A percentile compares a stretch with the other conserved stretches of the same genome.
phyloP scores from a whole-genome alignment of 176 grass and related monocot species.

The Aegilops longissima region DNA sequence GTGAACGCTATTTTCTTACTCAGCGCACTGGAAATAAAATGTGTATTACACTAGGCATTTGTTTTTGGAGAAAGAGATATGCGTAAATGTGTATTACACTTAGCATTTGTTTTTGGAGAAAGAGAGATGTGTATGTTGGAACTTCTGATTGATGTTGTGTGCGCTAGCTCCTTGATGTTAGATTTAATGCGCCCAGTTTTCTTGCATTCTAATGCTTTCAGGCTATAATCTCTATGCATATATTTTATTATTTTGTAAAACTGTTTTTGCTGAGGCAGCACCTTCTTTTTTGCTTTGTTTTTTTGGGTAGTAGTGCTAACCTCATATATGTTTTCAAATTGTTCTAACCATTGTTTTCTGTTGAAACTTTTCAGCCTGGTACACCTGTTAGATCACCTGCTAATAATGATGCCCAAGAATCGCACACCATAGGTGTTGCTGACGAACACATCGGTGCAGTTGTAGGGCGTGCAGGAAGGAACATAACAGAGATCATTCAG shows the following conservation, averaged over 20 bases:
- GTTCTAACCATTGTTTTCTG: conserved; percentile 9
- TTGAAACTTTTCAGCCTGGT: conserved; percentile 46
- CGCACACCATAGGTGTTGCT: conserved; percentile 75
- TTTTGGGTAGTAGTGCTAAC: not conserved
- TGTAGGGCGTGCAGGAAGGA: conserved; percentile 89
- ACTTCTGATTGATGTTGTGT: conserved; percentile 3
- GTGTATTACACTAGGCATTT: not conserved
- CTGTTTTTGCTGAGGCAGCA: not conserved
- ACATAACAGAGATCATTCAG: conserved; percentile 98
- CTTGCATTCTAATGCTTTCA: not conserved
- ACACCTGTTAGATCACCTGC: conserved; percentile 53
- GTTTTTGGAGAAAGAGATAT: not conserved
- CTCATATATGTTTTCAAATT: not conserved
- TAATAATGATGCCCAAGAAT: conserved; percentile 63
- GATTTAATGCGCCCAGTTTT: not conserved
- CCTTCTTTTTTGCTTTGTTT: not conserved
- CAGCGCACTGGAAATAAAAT: not conserved
- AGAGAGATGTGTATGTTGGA: not conserved
- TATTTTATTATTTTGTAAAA: not conserved
- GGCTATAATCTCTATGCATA: not conserved
- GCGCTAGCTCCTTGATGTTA: not conserved
- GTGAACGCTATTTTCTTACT: not conserved
- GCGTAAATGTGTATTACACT: not conserved
- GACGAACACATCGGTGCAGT: conserved; percentile 98
- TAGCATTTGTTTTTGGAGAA: not conserved